Base-by-base conservation (phyloP, 176 grass and related monocot species). In the Paspalum vaginatum region DNA sequence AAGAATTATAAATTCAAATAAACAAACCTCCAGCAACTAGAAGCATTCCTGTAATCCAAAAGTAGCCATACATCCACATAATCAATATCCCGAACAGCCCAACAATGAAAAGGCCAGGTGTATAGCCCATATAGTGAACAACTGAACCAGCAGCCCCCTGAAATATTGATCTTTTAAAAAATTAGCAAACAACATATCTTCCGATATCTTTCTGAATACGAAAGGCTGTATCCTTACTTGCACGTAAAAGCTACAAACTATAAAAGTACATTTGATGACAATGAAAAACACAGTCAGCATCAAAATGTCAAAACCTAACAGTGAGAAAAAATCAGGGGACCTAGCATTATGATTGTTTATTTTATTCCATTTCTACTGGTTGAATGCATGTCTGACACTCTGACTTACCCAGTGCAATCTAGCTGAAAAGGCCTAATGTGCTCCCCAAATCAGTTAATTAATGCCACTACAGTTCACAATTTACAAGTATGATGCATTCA, bases 31-130 rank as follows among this genome's bases (percentile, higher is more conserved):
- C 97, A 80, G 87, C 88, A 54, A 93, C 76, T 56, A 99, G 75
- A 83, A 99, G 82, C 75, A 96, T 79, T 88, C 93, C 86, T 61
- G 88, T 91, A 60, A 99, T 99, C 97, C 97, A 99, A 21, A 99
- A 99, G 75, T 93, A 88, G 21, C 97, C 97, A 69, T 91, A 93
- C 86, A 99, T 90, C 90, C 93, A 99, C 92, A 99, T 90, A 62
- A 96, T 73, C 69, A 93, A 83, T 56, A 96, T 99, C 22, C 92
- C 93, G 87, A 91, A 93, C 18, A 99, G 51, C 57, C 93, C 97
- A 84, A 93, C 84, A 61, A 96, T 93, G 74, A 90, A 85, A 81
- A 94, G 79, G 45, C 97, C 97, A 52, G 97, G 82, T 1, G 84
- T 96, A 84, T 93, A 88, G 25, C 93, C 97, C 89, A 99, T 84